Conservation (phyloP, 495 filamentous ascomycete genomes). For the Viridothelium virens region DNA sequence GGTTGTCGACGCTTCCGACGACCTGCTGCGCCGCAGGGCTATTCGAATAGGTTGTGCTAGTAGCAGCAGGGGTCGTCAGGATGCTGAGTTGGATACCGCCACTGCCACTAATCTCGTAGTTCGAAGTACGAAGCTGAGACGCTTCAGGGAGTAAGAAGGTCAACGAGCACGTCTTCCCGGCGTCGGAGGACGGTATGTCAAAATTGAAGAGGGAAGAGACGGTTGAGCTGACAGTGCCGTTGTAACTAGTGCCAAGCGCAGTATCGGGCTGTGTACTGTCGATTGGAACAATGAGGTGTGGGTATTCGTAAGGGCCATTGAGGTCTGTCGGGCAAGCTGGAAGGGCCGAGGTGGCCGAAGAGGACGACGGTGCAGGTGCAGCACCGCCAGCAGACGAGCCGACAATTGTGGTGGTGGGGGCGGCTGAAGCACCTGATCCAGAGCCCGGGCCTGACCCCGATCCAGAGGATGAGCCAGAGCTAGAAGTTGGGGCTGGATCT, state of each 20-base stretch:
- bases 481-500: slow-evolving; percentile 22
- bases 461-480: slow-evolving; percentile 33
- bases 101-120: slow-evolving; percentile 50
- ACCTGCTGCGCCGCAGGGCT: background rate
- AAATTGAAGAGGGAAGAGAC: slow-evolving; percentile 63
- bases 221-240: slow-evolving; percentile 47
- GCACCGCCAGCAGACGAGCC: background rate
- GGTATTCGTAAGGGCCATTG: slow-evolving; percentile 48
- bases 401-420: background rate
- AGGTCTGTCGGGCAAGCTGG: slow-evolving; percentile 44
- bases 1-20: slow-evolving; percentile 12
- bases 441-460: slow-evolving; percentile 20
- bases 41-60: slow-evolving; percentile 23
- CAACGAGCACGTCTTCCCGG: slow-evolving; percentile 54
- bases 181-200: slow-evolving; percentile 48
- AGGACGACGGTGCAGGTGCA: background rate
- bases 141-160: slow-evolving; percentile 58
- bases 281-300: slow-evolving; percentile 60
- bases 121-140: slow-evolving; percentile 46
- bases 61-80: slow-evolving; percentile 23
- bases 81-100: slow-evolving; percentile 28
- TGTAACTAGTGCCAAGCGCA: slow-evolving; percentile 47
- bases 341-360: background rate
- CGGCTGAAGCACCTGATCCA: slow-evolving; percentile 11
- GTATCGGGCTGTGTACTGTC: slow-evolving; percentile 47